Evolutionary conservation across 2,329 filamentous ascomycete genomes (phyloP).

Genomic region (Phaeosphaeriaceae sp.): DNA sequence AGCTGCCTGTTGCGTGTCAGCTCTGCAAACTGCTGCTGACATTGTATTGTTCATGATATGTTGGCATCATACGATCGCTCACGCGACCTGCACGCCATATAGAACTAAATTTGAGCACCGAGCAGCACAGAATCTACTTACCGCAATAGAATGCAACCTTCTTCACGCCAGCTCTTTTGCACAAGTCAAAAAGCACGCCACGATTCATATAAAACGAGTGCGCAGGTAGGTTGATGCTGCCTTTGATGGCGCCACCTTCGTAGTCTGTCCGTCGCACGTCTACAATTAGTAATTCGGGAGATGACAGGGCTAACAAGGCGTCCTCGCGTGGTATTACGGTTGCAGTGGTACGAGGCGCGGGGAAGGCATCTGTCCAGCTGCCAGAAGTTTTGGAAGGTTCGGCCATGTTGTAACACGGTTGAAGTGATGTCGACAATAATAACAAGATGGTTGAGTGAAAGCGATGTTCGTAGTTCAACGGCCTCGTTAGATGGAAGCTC

Average conservation of each 20-base stretch:
- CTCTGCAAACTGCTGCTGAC: not conserved
- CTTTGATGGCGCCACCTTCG: constrained; percentile 54
- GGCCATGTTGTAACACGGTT: constrained; percentile 20
- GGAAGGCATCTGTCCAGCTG: constrained; percentile 54
- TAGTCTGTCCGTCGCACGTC: constrained; percentile 59
- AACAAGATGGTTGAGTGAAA: not conserved
- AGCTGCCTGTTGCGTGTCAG: constrained; percentile 33
- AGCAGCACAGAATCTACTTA: constrained; percentile 23
- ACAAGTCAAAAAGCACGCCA: constrained; percentile 53
- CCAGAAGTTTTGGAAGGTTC: constrained; percentile 21
- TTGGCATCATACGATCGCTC: constrained; percentile 14
- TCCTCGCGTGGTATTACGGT: constrained; percentile 48
- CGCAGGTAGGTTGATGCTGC: constrained; percentile 58
- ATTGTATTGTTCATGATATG: not conserved
- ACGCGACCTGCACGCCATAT: constrained; percentile 25
- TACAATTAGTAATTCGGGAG: constrained; percentile 50
- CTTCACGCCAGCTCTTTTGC: constrained; percentile 54
- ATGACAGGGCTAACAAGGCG: constrained; percentile 46
- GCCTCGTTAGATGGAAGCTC: constrained; percentile 3
- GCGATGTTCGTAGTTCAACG: too few relatives aligned
- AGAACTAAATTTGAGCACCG: not conserved
- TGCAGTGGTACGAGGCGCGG: constrained; percentile 48
- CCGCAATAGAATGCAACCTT: constrained; percentile 58
- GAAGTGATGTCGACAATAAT: not conserved
- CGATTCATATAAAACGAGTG: constrained; percentile 57